Percentiles rank a stretch among this genome's conserved stretches.
These are phyloP conservation scores for Mortierella sp. DNA, from an alignment of 371 early-diverging fungal species.

Conservation along the genomic window DNA sequence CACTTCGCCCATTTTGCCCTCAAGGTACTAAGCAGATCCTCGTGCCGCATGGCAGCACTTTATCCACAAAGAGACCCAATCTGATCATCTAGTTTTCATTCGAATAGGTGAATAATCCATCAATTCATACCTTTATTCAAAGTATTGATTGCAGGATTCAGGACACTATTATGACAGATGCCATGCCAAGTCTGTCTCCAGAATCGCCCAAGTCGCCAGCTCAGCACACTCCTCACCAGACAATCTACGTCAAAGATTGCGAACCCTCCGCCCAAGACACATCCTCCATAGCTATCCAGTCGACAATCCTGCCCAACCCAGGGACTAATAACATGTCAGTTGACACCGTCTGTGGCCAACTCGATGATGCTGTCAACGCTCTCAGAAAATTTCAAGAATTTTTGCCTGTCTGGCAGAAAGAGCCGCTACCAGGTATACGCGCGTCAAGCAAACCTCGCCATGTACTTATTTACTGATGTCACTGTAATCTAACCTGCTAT, in stretches of 20 bases:
- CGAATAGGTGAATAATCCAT: conserved; percentile 16
- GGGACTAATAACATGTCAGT: neutral
- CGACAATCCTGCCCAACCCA: neutral
- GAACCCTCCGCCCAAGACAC: neutral
- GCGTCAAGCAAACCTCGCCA: neutral
- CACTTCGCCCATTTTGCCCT: conserved; percentile 22
- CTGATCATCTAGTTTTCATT: neutral
- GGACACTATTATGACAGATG: conserved; percentile 12
- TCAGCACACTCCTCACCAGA: neutral
- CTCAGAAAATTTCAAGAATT: conserved; percentile 25
- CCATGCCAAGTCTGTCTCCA: neutral
- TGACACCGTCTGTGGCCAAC: neutral
- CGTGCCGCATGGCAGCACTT: neutral
- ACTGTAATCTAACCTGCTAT: neutral
- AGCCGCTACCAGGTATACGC: conserved; percentile 17
- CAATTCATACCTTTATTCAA: conserved; percentile 9
- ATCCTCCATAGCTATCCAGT: neutral
- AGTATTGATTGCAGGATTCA: neutral
- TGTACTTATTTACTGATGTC: neutral
- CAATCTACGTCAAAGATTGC: neutral
- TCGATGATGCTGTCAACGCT: conserved; percentile 28
- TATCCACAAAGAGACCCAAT: neutral
- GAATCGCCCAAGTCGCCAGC: neutral
- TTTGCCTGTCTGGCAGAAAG: conserved; percentile 21
- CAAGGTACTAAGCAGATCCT: conserved; percentile 25